A percentile compares a stretch with the other conserved stretches of the same genome.
Evolutionary conservation across 1,284 basidiomycete genomes (phyloP).

Genomic region (Apiotrichum sp.): DNA sequence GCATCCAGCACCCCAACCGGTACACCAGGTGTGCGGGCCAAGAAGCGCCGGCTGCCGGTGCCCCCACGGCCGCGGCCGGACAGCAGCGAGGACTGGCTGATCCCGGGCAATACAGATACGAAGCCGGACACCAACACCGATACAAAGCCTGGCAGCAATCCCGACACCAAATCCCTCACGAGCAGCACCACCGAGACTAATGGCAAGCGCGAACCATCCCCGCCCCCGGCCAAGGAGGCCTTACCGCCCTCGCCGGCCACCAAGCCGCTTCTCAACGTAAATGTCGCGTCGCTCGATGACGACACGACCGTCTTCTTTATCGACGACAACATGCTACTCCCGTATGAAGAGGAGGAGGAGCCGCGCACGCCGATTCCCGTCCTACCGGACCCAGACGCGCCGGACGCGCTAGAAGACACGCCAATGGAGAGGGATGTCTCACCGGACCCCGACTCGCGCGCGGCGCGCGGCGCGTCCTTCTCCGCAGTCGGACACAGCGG

Average conservation of each 20-base stretch:
- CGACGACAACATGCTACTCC: constrained; percentile 7
- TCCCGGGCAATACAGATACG: too few species aligned
- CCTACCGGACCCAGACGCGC: not conserved
- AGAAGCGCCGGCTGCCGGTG: too few species aligned
- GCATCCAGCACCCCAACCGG: too few species aligned
- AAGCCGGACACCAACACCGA: too few species aligned
- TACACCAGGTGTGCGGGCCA: too few species aligned
- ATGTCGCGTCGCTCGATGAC: constrained; percentile 9
- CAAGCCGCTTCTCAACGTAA: constrained; percentile 3
- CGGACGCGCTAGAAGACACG: not conserved
- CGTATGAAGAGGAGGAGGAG: not conserved
- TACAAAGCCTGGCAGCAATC: too few species aligned
- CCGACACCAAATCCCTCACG: too few species aligned
- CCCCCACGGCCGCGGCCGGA: too few species aligned
- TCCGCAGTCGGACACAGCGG: not conserved
- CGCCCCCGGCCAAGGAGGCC: not conserved
- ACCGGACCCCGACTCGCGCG: not conserved
- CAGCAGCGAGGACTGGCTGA: too few species aligned
- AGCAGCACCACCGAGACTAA: too few species aligned
- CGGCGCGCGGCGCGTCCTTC: not conserved
- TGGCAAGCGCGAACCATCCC: too few species aligned
- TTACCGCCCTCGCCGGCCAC: not conserved
- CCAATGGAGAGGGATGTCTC: not conserved
- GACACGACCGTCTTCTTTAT: constrained; percentile 18
- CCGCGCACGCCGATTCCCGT: not conserved